Percentiles rank a stretch among this genome's conserved stretches.
Evolutionary conservation across 2,329 filamentous ascomycete genomes (phyloP).

Genomic region (Fusarium camptoceras): DNA sequence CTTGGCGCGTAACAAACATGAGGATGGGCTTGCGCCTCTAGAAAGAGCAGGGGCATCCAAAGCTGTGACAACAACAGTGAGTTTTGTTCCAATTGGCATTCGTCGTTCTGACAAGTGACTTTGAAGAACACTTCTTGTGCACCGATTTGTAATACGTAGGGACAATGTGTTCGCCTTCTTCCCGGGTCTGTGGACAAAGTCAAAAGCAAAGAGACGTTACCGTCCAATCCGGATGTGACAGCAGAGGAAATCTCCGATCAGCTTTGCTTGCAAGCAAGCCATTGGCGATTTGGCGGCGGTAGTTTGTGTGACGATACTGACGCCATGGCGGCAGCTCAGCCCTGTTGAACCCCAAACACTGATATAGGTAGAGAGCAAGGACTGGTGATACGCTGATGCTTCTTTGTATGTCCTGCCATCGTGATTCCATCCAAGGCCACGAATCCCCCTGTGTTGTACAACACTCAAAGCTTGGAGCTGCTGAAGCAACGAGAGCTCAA

Average conservation of each 20-base stretch:
- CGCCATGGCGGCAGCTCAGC: constrained; percentile 40
- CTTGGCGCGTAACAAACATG: constrained; percentile 7
- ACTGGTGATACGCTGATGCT: neutral
- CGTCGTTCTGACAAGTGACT: neutral
- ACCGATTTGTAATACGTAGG: neutral
- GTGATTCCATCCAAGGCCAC: neutral
- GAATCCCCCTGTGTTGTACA: neutral
- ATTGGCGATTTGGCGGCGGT: neutral
- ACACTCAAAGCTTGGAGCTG: neutral
- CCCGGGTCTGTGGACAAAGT: constrained; percentile 5
- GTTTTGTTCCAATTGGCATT: neutral
- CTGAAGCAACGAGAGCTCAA: neutral
- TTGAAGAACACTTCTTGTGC: neutral
- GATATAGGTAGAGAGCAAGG: neutral
- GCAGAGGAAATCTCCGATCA: constrained; percentile 18
- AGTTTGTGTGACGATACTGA: constrained; percentile 17
- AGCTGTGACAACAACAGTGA: neutral
- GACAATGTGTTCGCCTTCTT: neutral
- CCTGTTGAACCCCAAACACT: constrained; percentile 26
- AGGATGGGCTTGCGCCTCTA: neutral
- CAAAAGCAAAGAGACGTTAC: constrained; percentile 11
- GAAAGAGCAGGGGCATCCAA: neutral
- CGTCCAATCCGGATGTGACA: constrained; percentile 9
- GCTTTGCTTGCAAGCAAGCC: neutral
- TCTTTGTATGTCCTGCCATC: neutral